Base-by-base conservation (phyloP, 306 rosid genomes). In the Abrus precatorius region DNA sequence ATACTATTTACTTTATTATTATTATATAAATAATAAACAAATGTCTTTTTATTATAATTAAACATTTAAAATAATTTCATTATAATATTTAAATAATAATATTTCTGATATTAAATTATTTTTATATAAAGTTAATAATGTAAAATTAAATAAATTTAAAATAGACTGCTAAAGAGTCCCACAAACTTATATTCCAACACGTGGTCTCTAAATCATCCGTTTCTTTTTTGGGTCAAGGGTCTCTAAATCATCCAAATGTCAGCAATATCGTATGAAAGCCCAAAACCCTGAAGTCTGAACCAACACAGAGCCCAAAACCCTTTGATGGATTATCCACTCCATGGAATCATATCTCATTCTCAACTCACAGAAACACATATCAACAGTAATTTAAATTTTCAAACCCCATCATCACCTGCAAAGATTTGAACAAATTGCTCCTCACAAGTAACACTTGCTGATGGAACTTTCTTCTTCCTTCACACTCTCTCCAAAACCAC, bases 401-500 rank as follows among this genome's bases (percentile, higher is more conserved):
- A 55, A 1, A 43, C 34, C 76, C 52, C 62, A n/a, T 34, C 65
- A 10, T 33, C 40, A 36, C 40, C 40, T 4, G 40, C 40, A 1
- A 20, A 20, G 20, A 20, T 20, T 20, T 20, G 20, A 47, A 10
- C 11, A 27, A 56, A 6, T 52, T 50, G 5, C 72, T 36, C 53
- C 20, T 20, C 28, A 30, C 28, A 10, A 1, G 27, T 3, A 44
- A 7, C 48, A 32, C 63, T 43, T 45, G 20, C 68, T 33, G 47
- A 91, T 91, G 98, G 97, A 95, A 36, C 93, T 91, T 34, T 70
- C 97, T 62, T 91, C 97, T 56, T 67, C 93, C 66, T 90, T 91
- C 82, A 20, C 53, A 20, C 75, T 85, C 7, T 55, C 86, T 81
- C 65, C 74, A 7, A 82, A 71, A 47, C 83, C 84, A 72, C 59